These are phyloP conservation scores for Termitomyces sp. DNA, from an alignment of 768 basidiomycete genomes.

Conservation along the genomic window DNA sequence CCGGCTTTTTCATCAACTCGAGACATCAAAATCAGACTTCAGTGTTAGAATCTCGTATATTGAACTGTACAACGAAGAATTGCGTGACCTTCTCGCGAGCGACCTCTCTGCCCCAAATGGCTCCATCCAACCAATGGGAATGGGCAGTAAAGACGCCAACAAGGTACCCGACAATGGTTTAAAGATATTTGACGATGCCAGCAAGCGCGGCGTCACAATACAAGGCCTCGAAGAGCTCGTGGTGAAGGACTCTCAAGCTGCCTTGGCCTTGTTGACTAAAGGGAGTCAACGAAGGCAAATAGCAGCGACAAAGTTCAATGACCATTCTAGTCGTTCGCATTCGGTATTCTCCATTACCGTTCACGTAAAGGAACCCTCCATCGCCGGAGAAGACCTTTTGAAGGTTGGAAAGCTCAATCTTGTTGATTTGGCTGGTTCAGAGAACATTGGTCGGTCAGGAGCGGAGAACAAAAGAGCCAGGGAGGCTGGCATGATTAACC, in stretches of 20 bases:
- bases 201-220: conserved; percentile 87
- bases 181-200: conserved; percentile 91
- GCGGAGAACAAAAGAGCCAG: conserved; percentile 93
- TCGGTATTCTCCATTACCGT: conserved; percentile 97
- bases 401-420: conserved; percentile 95
- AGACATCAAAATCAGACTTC: conserved; percentile 74
- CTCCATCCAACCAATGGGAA: conserved; percentile 77
- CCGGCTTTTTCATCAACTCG: conserved; percentile 86
- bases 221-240: conserved; percentile 91
- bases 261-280: conserved; percentile 79
- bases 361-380: conserved; percentile 80
- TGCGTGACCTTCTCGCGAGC: conserved; percentile 84
- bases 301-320: conserved; percentile 96
- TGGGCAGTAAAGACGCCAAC: conserved; percentile 50
- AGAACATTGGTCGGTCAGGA: conserved; percentile 94
- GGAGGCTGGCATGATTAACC: conserved; percentile 99
- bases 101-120: conserved; percentile 74
- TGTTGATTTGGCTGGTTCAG: conserved; percentile 95
- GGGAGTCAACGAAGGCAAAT: conserved; percentile 91
- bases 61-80: conserved; percentile 97
- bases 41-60: conserved; percentile 93
- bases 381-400: conserved; percentile 82
- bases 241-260: conserved; percentile 81
- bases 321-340: conserved; percentile 95
- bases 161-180: conserved; percentile 50